Percentiles rank a stretch among this genome's conserved stretches.
These are phyloP conservation scores for Guillardia theta DNA, from an alignment of 78 protist genomes.

Conservation along the genomic window DNA sequence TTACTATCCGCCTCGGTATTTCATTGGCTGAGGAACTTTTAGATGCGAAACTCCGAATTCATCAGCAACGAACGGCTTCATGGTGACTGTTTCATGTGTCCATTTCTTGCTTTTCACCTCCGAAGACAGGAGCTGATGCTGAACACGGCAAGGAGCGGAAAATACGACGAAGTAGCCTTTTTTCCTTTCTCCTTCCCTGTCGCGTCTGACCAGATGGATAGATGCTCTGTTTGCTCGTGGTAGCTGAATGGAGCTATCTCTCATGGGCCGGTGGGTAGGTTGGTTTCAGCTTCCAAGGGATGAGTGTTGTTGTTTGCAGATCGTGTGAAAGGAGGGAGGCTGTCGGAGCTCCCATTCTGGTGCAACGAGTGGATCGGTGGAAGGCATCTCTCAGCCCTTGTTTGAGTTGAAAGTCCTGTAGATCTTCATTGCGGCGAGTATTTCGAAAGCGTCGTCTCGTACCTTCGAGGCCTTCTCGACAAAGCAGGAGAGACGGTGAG, in stretches of 20 bases:
- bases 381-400: not conserved
- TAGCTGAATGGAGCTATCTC: slow-evolving; percentile 9
- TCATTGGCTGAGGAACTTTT: too few species aligned
- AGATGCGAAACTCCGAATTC: not conserved
- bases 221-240: slow-evolving; percentile 35
- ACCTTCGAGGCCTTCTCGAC: slow-evolving; percentile 33
- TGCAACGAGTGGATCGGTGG: not conserved
- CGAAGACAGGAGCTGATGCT: too few species aligned
- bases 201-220: too few species aligned
- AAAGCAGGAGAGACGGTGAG: too few species aligned
- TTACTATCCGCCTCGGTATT: not conserved
- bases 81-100: not conserved
- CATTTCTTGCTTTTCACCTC: too few species aligned
- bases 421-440: not conserved
- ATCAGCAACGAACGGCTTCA: not conserved
- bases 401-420: not conserved
- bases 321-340: not conserved
- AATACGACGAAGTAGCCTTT: not conserved
- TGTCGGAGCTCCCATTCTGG: not conserved
- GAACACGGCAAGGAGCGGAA: not conserved
- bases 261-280: slow-evolving; percentile 43
- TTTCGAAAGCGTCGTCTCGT: not conserved
- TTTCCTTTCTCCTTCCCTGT: not conserved
- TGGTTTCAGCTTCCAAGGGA: too few species aligned
- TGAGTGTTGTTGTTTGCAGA: not conserved